A percentile compares a stretch with the other conserved stretches of the same genome.
phyloP scores from a whole-genome alignment of 768 basidiomycete genomes.

The Agaricus bisporus region DNA sequence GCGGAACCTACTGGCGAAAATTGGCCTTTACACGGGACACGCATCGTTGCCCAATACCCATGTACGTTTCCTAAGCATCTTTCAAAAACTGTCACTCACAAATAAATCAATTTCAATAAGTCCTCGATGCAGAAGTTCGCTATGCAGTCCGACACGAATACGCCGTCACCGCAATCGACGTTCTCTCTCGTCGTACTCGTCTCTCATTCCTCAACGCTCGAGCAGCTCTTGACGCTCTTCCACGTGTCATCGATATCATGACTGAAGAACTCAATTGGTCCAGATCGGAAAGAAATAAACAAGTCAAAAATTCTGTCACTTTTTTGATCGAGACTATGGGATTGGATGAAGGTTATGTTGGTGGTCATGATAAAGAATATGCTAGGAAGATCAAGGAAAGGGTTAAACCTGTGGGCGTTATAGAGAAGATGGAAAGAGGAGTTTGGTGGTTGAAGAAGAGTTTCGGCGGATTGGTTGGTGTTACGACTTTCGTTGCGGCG shows the following conservation, averaged over 20 bases:
- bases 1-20: conserved; percentile 68
- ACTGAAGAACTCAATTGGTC: conserved; percentile 79
- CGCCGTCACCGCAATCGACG: conserved; percentile 86
- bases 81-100: background rate
- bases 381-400: conserved; percentile 16
- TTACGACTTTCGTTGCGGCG: conserved; percentile 31
- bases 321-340: conserved; percentile 90
- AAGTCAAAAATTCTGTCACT: conserved; percentile 50
- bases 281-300: conserved; percentile 44
- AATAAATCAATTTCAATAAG: conserved; percentile 23
- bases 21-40: conserved; percentile 85
- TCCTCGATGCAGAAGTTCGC: conserved; percentile 89
- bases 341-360: conserved; percentile 46
- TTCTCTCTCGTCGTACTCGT: conserved; percentile 87
- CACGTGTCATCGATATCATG: conserved; percentile 90
- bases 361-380: conserved; percentile 18
- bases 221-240: conserved; percentile 78
- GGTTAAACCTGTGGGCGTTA: conserved; percentile 12
- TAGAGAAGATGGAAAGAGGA: conserved; percentile 14
- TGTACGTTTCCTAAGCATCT: conserved; percentile 38
- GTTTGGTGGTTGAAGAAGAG: conserved; percentile 2
- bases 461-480: background rate
- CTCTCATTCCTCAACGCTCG: conserved; percentile 90
- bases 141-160: conserved; percentile 90
- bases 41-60: conserved; percentile 67